These are phyloP conservation scores for Heracleum sosnowskyi DNA, from an alignment of 129 eudicot genomes.

Conservation along the genomic window DNA sequence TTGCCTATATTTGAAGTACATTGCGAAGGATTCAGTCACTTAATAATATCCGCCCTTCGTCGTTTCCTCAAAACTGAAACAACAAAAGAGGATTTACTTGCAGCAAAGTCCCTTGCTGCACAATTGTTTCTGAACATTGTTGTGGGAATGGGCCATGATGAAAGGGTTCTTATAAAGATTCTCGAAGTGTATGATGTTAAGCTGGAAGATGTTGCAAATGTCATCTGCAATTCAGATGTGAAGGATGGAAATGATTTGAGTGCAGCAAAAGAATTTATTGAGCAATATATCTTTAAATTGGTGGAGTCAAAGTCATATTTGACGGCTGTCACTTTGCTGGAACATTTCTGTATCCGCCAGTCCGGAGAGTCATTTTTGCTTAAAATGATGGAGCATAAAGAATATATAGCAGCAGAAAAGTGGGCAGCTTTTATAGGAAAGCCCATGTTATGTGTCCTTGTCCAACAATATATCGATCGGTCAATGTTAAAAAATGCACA, in stretches of 20 bases:
- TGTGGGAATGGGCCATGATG: constrained; percentile 47
- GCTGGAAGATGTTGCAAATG: constrained; percentile 43
- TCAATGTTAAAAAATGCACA: constrained; percentile 51
- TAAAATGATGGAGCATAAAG: constrained; percentile 53
- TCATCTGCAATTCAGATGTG: constrained; percentile 22
- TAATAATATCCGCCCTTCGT: constrained; percentile 68
- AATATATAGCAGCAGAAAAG: constrained; percentile 77
- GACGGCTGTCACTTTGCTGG: constrained; percentile 59
- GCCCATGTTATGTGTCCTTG: constrained; percentile 59
- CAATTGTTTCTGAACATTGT: constrained; percentile 41
- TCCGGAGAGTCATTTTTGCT: constrained; percentile 57
- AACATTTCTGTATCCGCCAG: constrained; percentile 58
- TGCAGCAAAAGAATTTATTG: constrained; percentile 39
- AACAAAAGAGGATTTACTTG: constrained; percentile 37
- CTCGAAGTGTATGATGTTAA: constrained; percentile 62
- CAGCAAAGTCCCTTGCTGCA: constrained; percentile 54
- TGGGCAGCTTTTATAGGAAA: constrained; percentile 76
- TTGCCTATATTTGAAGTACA: constrained; percentile 66
- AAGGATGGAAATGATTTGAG: constrained; percentile 18
- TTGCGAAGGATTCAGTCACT: constrained; percentile 77
- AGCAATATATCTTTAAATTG: constrained; percentile 44
- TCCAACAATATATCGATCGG: constrained; percentile 51
- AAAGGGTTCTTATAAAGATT: constrained; percentile 58
- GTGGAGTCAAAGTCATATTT: constrained; percentile 54
- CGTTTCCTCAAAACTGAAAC: constrained; percentile 50